phyloP scores from a whole-genome alignment of 768 basidiomycete species.

The Cytidiella melzeri region DNA sequence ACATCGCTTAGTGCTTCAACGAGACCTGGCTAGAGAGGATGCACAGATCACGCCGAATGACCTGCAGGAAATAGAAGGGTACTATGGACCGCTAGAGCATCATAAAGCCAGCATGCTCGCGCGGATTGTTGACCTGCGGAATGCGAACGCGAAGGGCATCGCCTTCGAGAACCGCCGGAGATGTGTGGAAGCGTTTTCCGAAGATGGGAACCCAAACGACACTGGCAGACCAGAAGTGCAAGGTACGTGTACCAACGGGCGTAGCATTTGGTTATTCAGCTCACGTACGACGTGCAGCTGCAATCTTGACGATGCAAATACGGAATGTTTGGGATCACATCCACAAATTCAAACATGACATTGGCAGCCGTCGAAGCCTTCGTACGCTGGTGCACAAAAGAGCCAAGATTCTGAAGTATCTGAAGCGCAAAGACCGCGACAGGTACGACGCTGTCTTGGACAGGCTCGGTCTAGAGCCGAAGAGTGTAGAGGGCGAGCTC shows the following conservation, averaged over 20 bases:
- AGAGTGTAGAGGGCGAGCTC: slow-evolving; percentile 86
- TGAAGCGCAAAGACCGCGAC: slow-evolving; percentile 54
- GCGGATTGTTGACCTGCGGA: slow-evolving; percentile 73
- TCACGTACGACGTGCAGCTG: slow-evolving; percentile 45
- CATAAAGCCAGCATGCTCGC: slow-evolving; percentile 53
- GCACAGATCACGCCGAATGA: not conserved
- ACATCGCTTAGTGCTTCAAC: not conserved
- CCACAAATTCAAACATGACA: slow-evolving; percentile 60
- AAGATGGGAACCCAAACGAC: slow-evolving; percentile 58
- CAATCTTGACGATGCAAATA: slow-evolving; percentile 80
- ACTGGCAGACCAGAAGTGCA: slow-evolving; percentile 87
- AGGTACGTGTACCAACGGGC: slow-evolving; percentile 46
- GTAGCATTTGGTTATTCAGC: not conserved
- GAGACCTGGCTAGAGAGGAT: not conserved
- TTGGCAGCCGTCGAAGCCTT: slow-evolving; percentile 70
- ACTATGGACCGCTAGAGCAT: slow-evolving; percentile 30
- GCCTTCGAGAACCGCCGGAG: slow-evolving; percentile 80
- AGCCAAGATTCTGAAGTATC: slow-evolving; percentile 76
- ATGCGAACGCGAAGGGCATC: slow-evolving; percentile 86
- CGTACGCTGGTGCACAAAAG: slow-evolving; percentile 76
- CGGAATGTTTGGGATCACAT: slow-evolving; percentile 79
- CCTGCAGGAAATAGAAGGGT: slow-evolving; percentile 3
- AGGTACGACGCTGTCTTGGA: slow-evolving; percentile 72
- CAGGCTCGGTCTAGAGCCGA: slow-evolving; percentile 70
- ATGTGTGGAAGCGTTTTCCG: slow-evolving; percentile 76